Evolutionary conservation across 2,329 filamentous ascomycete genomes (phyloP).

Genomic region (Aspergillus sclerotialis): DNA sequence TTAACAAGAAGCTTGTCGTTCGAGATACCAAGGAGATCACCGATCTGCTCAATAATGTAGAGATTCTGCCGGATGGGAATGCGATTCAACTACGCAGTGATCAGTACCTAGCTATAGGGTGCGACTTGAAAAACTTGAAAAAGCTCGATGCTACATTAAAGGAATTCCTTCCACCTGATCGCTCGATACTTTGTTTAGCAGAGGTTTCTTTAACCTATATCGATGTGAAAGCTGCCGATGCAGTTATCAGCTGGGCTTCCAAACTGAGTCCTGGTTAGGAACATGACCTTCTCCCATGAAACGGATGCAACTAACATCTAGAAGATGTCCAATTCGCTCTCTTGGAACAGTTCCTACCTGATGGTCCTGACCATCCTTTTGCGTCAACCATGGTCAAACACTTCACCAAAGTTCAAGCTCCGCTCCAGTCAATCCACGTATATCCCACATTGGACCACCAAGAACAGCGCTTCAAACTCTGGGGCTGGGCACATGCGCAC

Average conservation of each 20-base stretch:
- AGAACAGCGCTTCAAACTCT: slow-evolving; percentile 55
- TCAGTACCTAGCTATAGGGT: slow-evolving; percentile 72
- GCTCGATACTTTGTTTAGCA: slow-evolving; percentile 69
- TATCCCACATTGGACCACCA: slow-evolving; percentile 66
- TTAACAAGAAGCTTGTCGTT: slow-evolving; percentile 64
- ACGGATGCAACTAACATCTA: slow-evolving; percentile 3
- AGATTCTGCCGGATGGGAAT: slow-evolving; percentile 23
- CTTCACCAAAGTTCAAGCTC: slow-evolving; percentile 72
- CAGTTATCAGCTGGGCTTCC: slow-evolving; percentile 71
- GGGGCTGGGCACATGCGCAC: slow-evolving; percentile 61
- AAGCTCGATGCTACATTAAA: slow-evolving; percentile 54
- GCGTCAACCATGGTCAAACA: slow-evolving; percentile 78
- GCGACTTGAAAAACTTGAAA: slow-evolving; percentile 65
- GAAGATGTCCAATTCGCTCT: slow-evolving; percentile 69
- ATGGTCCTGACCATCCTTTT: slow-evolving; percentile 72
- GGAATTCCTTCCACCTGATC: slow-evolving; percentile 52
- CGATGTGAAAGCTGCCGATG: slow-evolving; percentile 65
- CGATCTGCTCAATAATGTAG: slow-evolving; percentile 43
- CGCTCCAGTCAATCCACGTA: slow-evolving; percentile 63
- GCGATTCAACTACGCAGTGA: slow-evolving; percentile 56
- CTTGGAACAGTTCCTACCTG: slow-evolving; percentile 77
- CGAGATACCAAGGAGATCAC: slow-evolving; percentile 55
- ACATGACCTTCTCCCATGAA: slow-evolving; percentile 6
- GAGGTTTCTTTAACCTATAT: slow-evolving; percentile 92
- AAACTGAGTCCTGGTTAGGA: slow-evolving; percentile 58